phyloP scores from a whole-genome alignment of 768 basidiomycete species.

The Boletus subparvulus region DNA sequence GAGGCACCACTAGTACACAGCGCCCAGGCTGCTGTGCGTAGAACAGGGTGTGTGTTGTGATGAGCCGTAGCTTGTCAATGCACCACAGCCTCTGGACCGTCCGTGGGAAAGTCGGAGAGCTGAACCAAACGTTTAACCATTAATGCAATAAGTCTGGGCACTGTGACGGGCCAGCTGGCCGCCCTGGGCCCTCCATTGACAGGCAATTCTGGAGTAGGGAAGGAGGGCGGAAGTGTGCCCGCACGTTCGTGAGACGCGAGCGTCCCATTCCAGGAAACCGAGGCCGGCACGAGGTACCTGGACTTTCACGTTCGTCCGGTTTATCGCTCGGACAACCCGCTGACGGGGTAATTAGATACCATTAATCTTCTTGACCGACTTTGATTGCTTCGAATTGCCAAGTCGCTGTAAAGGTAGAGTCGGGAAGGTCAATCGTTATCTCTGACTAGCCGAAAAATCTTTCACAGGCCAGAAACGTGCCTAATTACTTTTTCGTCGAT shows the following conservation, averaged over 20 bases:
- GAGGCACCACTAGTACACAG: background rate
- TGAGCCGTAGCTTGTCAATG: background rate
- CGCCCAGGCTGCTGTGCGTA: background rate
- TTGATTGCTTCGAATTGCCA: slow-evolving; percentile 1
- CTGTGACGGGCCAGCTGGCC: background rate
- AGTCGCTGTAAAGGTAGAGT: slow-evolving; percentile 12
- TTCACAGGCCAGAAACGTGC: slow-evolving; percentile 30
- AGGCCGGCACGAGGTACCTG: background rate
- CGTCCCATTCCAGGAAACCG: background rate
- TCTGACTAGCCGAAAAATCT: slow-evolving; percentile 11
- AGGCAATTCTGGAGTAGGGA: background rate
- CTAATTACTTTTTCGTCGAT: slow-evolving; percentile 9
- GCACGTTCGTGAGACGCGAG: slow-evolving; percentile 18
- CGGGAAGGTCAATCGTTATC: slow-evolving; percentile 15
- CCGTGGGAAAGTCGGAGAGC: background rate
- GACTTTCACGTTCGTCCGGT: slow-evolving; percentile 17
- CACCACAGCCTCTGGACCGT: background rate
- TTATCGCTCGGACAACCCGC: background rate
- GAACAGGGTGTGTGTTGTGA: background rate
- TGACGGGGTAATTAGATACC: background rate
- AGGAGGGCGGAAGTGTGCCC: background rate
- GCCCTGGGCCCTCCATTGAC: background rate
- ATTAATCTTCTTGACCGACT: background rate
- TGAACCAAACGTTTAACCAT: background rate
- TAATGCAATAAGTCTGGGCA: background rate